Conservation (phyloP, 768 basidiomycete genomes). For the Kwoniella dejecticola region DNA sequence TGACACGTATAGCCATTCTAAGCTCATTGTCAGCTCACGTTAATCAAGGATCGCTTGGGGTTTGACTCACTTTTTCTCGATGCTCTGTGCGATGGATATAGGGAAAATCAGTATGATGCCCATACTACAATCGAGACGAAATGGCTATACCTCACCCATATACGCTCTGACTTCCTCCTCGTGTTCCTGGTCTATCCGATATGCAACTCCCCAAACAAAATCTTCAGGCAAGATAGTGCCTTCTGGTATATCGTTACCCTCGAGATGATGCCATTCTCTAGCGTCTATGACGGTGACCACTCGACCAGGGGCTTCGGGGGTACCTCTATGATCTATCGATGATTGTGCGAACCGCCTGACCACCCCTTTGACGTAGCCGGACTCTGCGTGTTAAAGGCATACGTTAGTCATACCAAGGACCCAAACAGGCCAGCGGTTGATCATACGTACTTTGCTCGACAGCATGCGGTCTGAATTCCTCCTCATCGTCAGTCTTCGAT, state of each 20-base stretch:
- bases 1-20: slow-evolving; percentile 91
- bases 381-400: slow-evolving; percentile 58
- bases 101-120: neutral
- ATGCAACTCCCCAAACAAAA: slow-evolving; percentile 86
- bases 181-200: slow-evolving; percentile 77
- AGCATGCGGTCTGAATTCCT: slow-evolving; percentile 69
- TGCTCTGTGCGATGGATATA: neutral
- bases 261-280: slow-evolving; percentile 71
- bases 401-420: too few relatives aligned
- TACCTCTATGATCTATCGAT: slow-evolving; percentile 91
- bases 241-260: slow-evolving; percentile 2
- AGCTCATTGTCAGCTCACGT: slow-evolving; percentile 1
- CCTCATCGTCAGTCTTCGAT: neutral
- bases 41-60: neutral
- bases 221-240: slow-evolving; percentile 56
- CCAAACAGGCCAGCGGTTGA: slow-evolving; percentile 41
- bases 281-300: slow-evolving; percentile 89
- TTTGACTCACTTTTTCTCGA: slow-evolving; percentile 14
- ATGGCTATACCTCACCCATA: slow-evolving; percentile 63
- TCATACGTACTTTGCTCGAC: slow-evolving; percentile 58
- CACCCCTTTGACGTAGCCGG: slow-evolving; percentile 87
- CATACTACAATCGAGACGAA: neutral
- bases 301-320: slow-evolving; percentile 80
- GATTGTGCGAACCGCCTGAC: slow-evolving; percentile 86
- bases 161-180: slow-evolving; percentile 78